Evolutionary conservation across 495 filamentous ascomycete genomes (phyloP).

Genomic region (Aspergillus sclerotiicarbonarius): DNA sequence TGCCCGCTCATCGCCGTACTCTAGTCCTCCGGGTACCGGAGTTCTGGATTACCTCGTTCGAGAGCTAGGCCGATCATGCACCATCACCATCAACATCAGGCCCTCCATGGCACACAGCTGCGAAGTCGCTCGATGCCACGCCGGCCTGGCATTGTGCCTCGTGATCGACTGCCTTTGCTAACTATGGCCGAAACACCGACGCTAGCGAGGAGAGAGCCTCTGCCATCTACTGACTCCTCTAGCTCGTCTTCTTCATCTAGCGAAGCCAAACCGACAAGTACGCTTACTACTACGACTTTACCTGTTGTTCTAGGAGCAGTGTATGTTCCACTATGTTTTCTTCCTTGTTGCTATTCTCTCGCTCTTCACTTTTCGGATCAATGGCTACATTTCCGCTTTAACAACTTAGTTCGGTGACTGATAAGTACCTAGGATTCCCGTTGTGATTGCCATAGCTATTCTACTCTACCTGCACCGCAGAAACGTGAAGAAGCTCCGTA

Average conservation of each 20-base stretch:
- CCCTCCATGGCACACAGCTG: constrained; percentile 29
- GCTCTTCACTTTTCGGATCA: not conserved
- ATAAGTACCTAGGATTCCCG: constrained; percentile 63
- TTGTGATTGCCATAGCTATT: constrained; percentile 63
- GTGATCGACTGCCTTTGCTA: constrained; percentile 25
- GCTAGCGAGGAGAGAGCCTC: constrained; percentile 29
- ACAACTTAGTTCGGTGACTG: constrained; percentile 10
- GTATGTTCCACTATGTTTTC: constrained; percentile 55
- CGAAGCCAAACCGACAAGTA: constrained; percentile 46
- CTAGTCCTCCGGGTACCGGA: not conserved
- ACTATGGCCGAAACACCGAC: constrained; percentile 23
- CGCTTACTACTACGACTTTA: constrained; percentile 58
- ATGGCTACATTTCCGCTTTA: not conserved
- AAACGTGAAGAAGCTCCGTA: constrained; percentile 66
- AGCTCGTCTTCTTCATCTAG: constrained; percentile 10
- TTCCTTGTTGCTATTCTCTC: no score
- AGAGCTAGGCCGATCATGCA: constrained; percentile 27
- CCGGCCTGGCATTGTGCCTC: constrained; percentile 31
- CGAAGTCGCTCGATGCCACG: constrained; percentile 21
- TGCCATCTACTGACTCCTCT: constrained; percentile 13
- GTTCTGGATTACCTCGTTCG: not conserved
- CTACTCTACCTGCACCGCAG: constrained; percentile 76
- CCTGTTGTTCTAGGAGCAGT: constrained; percentile 77
- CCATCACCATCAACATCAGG: constrained; percentile 21
- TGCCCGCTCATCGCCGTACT: not conserved